phyloP scores from a whole-genome alignment of 2,329 filamentous ascomycete genomes.

The Trichoderma sp. region DNA sequence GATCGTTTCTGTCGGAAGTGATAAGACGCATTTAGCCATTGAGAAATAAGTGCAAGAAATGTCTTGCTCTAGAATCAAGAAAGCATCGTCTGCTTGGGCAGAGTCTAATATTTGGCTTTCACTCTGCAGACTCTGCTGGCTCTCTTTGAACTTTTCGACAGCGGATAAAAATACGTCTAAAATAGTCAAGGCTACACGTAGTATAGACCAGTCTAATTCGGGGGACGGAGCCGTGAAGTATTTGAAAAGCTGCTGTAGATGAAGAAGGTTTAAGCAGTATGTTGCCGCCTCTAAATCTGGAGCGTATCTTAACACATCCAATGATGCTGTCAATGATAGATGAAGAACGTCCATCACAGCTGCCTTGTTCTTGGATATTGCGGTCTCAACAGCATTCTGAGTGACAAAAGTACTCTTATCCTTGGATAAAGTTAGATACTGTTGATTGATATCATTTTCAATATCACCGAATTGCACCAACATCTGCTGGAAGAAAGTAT shows the following conservation, averaged over 20 bases:
- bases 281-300: conserved; percentile 46
- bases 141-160: conserved; percentile 42
- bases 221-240: conserved; percentile 24
- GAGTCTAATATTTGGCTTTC: conserved; percentile 40
- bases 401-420: conserved; percentile 43
- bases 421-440: conserved; percentile 49
- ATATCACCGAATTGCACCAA: conserved; percentile 57
- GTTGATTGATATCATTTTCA: conserved; percentile 54
- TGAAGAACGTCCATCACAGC: conserved; percentile 53
- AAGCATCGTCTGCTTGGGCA: conserved; percentile 46
- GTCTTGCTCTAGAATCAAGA: conserved; percentile 47
- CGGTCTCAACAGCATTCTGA: conserved; percentile 45
- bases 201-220: conserved; percentile 48
- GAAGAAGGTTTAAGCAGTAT: conserved; percentile 48
- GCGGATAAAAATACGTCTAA: conserved; percentile 46
- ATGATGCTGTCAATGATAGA: conserved; percentile 46
- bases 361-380: conserved; percentile 52
- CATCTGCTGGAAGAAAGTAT: conserved; percentile 54
- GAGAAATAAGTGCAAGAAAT: conserved; percentile 47
- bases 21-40: conserved; percentile 43
- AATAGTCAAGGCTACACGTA: conserved; percentile 45
- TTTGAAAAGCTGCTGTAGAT: conserved; percentile 51
- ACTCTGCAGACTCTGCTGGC: conserved; percentile 38
- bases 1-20: conserved; percentile 18
- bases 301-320: conserved; percentile 50